phyloP scores from a whole-genome alignment of 768 basidiomycete genomes.

The Rhodotorula graminis region DNA sequence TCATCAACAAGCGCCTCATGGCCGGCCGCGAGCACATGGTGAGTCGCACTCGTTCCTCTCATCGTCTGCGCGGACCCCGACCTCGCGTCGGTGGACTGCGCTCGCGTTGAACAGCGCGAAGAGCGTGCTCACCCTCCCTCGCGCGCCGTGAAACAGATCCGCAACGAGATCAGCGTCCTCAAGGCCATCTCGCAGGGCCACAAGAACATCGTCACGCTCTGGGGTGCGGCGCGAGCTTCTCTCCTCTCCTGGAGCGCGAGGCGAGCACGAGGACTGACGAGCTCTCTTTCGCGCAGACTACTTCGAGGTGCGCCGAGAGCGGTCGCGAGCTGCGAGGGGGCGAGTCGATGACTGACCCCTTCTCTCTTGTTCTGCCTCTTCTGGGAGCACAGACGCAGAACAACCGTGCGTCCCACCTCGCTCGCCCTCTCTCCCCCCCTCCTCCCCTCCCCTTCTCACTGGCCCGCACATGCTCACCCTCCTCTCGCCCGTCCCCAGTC shows the following conservation, averaged over 20 bases:
- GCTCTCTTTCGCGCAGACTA: constrained; percentile 19
- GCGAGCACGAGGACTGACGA: background rate
- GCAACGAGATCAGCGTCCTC: constrained; percentile 93
- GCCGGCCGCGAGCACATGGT: constrained; percentile 98
- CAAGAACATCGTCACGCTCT: constrained; percentile 72
- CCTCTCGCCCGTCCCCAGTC: constrained; percentile 60
- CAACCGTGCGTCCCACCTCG: constrained; percentile 21
- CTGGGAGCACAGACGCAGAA: constrained; percentile 22
- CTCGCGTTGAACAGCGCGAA: background rate
- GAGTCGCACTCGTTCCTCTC: constrained; percentile 38
- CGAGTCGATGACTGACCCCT: too few relatives aligned
- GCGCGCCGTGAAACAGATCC: constrained; percentile 58
- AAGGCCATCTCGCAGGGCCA: constrained; percentile 89
- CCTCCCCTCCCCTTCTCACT: background rate
- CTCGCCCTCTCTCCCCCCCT: background rate
- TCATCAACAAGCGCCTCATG: constrained; percentile 99
- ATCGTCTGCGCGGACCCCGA: background rate
- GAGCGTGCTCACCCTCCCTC: too few relatives aligned
- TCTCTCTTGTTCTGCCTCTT: too few relatives aligned
- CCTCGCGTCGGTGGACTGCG: background rate
- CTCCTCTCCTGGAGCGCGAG: too few relatives aligned
- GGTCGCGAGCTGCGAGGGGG: background rate
- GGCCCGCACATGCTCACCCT: constrained; percentile 62
- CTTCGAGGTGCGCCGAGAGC: constrained; percentile 25
- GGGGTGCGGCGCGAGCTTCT: constrained; percentile 19